Conservation (phyloP, 495 filamentous ascomycete species). For the Amphirosellinia nigrospora region DNA sequence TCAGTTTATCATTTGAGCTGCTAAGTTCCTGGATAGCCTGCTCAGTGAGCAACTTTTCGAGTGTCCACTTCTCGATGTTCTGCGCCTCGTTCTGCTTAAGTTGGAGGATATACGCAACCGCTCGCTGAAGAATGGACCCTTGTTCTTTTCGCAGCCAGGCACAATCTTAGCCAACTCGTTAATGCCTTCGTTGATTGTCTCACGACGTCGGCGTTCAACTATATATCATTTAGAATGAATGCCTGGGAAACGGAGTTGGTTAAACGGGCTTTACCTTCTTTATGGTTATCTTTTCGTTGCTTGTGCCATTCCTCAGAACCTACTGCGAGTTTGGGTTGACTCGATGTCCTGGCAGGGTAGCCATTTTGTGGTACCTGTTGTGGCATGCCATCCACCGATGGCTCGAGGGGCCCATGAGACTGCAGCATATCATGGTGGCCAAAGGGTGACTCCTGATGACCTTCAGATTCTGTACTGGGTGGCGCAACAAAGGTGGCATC, state of each 20-base stretch:
- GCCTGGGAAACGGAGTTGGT: not conserved
- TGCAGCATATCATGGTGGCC: conserved; percentile 45
- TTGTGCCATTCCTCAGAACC: conserved; percentile 98
- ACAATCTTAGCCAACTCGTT: conserved; percentile 98
- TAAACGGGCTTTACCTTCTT: conserved; percentile 79
- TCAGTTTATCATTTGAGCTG: conserved; percentile 85
- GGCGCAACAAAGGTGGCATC: conserved; percentile 69
- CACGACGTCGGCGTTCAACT: conserved; percentile 97
- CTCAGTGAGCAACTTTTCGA: conserved; percentile 92
- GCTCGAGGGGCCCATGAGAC: conserved; percentile 47
- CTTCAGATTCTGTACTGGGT: conserved; percentile 41
- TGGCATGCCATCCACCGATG: conserved; percentile 35
- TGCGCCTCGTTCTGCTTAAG: conserved; percentile 91
- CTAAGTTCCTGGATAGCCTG: conserved; percentile 93
- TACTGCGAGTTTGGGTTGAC: conserved; percentile 76
- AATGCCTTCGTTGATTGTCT: conserved; percentile 99
- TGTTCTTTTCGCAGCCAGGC: conserved; percentile 98
- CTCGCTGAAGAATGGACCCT: conserved; percentile 95
- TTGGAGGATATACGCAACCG: conserved; percentile 91
- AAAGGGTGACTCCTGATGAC: conserved; percentile 38
- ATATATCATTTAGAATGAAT: conserved; percentile 26
- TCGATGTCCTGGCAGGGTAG: conserved; percentile 37
- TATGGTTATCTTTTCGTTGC: conserved; percentile 96
- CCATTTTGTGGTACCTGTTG: conserved; percentile 36
- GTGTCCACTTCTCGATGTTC: conserved; percentile 95